Conservation (phyloP, 306 rosid species). For the Dryas drummondii region DNA sequence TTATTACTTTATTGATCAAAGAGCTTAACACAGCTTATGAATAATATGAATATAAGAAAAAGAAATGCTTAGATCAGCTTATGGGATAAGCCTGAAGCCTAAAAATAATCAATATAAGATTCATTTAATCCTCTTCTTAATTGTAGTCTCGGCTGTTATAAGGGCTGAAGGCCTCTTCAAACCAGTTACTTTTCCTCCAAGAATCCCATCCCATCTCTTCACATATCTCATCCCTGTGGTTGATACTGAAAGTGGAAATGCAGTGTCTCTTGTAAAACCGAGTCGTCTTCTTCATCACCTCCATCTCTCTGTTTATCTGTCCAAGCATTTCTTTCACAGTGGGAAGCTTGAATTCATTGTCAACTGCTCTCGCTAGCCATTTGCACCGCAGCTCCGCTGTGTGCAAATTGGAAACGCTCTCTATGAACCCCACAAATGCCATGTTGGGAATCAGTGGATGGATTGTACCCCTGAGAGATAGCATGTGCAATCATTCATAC, state of each 20-base stretch:
- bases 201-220: constrained; percentile 50
- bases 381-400: constrained; percentile 57
- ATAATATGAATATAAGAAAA: constrained; percentile 1
- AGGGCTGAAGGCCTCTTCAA: constrained; percentile 56
- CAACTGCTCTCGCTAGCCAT: constrained; percentile 52
- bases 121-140: not conserved
- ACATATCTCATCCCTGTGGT: constrained; percentile 62
- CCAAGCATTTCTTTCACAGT: constrained; percentile 41
- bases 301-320: constrained; percentile 33
- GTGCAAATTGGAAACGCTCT: constrained; percentile 64
- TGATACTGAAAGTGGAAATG: constrained; percentile 71
- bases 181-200: constrained; percentile 58
- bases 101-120: too few relatives aligned
- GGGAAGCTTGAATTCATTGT: constrained; percentile 57
- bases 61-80: not conserved
- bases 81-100: not conserved
- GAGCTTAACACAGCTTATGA: not conserved
- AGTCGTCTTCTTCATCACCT: constrained; percentile 54
- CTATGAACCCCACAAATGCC: constrained; percentile 62
- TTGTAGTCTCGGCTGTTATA: constrained; percentile 55
- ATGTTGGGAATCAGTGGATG: constrained; percentile 63
- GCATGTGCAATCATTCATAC: not conserved
- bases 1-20: constrained; percentile 13
- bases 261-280: constrained; percentile 56
- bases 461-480: constrained; percentile 43